Base-by-base conservation (phyloP, 1,284 basidiomycete genomes). In the Taiwanofungus camphoratus region DNA sequence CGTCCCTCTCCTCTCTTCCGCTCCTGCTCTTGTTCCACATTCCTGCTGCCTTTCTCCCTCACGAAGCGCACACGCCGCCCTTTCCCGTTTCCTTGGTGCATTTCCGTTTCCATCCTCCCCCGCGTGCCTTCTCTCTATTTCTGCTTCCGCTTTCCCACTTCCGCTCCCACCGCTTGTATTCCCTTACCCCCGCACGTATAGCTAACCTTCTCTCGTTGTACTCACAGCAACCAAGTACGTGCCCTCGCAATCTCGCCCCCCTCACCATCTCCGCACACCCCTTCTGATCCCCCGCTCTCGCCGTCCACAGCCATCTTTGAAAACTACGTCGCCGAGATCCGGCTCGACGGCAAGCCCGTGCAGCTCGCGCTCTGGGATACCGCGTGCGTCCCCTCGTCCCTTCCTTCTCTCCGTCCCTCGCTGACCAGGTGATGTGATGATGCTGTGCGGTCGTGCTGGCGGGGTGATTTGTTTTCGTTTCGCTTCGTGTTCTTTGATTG, bases 281-380 rank as follows among this genome's bases (percentile, higher is more conserved):
- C 34, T 49, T 36, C 18, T 33, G 12, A 24, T 21, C 18, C 31
- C 20, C 38, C 21, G 6, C 12, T 41, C 38, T 16, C 34, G 15
- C 33, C 39, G 46, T 57, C 59, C 49, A 47, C 69, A 84, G 90
- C 92, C 44, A 92, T 96, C 43, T 96, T 96, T 59, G 93, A 96
- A 69, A 99, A 98, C 64, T 99, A 97, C 66, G 94, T 98, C 48
- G 94, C 95, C 36, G 95, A 98, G 70, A 96, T 99, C 59, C 77
- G 92, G 56, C 73, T 98, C 43, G 95, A 99, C 65, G 93, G 93
- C 52, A 98, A 98, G 66, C 90, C 93, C 32, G 89, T 98, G 18
- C 93, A 97, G 64, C 70, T 97, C 44, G 93, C 94, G 31, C 68
- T 97, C 27, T 97, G 94, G 94, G 94, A 97, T 75, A 97, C 93